phyloP scores from a whole-genome alignment of 2,329 filamentous ascomycete genomes.

The Trichophyton benhamiae region DNA sequence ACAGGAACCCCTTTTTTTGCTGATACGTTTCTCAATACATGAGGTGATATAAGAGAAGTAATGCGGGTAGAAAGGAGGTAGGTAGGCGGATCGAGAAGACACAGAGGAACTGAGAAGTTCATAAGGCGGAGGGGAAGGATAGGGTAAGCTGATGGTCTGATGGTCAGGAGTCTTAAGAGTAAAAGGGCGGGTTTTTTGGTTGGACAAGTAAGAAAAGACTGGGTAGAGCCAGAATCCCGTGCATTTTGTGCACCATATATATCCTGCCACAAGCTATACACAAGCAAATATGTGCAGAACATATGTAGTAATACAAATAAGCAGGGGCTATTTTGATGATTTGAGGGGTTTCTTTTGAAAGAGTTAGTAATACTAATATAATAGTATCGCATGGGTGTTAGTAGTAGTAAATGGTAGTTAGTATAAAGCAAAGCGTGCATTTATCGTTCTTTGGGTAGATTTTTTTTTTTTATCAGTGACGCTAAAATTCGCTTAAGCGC shows the following conservation, averaged over 20 bases:
- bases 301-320: not conserved
- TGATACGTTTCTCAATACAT: slow-evolving; percentile 4
- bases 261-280: slow-evolving; percentile 1
- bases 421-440: not conserved
- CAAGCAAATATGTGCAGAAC: not conserved
- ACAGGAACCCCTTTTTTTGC: not conserved
- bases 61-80: not conserved
- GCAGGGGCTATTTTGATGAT: not conserved
- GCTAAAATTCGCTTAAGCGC: not conserved
- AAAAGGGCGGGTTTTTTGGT: not conserved
- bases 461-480: not conserved
- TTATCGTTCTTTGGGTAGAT: not conserved
- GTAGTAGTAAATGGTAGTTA: not conserved
- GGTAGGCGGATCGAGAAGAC: not conserved
- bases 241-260: slow-evolving; percentile 1
- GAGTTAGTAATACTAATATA: too few species aligned
- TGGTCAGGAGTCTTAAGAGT: not conserved
- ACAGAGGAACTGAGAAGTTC: not conserved
- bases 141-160: not conserved
- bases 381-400: not conserved
- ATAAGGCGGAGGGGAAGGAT: not conserved
- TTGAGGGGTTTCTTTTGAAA: not conserved
- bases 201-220: not conserved
- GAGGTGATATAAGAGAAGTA: not conserved
- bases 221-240: not conserved